Conservation (phyloP, 1,284 basidiomycete species). For the Pascua guehoae region DNA sequence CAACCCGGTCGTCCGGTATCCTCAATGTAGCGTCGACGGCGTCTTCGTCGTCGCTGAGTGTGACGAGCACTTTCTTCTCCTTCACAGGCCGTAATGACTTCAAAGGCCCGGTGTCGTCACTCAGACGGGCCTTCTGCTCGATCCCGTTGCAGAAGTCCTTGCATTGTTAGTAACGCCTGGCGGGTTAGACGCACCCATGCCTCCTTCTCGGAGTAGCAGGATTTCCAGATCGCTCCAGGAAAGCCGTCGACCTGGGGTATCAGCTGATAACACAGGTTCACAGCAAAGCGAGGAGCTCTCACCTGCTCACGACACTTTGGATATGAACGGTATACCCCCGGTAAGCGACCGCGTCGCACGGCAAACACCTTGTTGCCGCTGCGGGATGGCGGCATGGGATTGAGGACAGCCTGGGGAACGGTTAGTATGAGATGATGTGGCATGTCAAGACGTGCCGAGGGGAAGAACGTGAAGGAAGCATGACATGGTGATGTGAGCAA, state of each 20-base stretch:
- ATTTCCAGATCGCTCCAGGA: not conserved
- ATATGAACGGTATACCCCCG: not conserved
- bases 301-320: slow-evolving; percentile 1
- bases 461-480: not conserved
- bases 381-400: too few relatives aligned
- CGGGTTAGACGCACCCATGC: not conserved
- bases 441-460: too few relatives aligned
- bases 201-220: not conserved
- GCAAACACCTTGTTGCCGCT: slow-evolving; percentile 1
- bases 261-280: not conserved
- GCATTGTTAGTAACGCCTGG: too few relatives aligned
- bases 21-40: too few relatives aligned
- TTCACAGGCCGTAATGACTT: not conserved
- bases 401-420: too few relatives aligned
- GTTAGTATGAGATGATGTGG: too few relatives aligned
- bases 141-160: too few relatives aligned
- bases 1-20: too few relatives aligned
- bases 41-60: not conserved
- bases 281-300: not conserved
- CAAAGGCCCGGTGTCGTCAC: too few relatives aligned
- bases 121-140: too few relatives aligned
- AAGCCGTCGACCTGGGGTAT: slow-evolving; percentile 6
- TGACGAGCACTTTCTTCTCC: not conserved
- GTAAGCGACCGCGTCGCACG: slow-evolving; percentile 1
- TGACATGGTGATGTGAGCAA: not conserved